A percentile compares a stretch with the other conserved stretches of the same genome.
phyloP scores from a whole-genome alignment of 495 filamentous ascomycete species.

The Hypoxylon fuscum region DNA sequence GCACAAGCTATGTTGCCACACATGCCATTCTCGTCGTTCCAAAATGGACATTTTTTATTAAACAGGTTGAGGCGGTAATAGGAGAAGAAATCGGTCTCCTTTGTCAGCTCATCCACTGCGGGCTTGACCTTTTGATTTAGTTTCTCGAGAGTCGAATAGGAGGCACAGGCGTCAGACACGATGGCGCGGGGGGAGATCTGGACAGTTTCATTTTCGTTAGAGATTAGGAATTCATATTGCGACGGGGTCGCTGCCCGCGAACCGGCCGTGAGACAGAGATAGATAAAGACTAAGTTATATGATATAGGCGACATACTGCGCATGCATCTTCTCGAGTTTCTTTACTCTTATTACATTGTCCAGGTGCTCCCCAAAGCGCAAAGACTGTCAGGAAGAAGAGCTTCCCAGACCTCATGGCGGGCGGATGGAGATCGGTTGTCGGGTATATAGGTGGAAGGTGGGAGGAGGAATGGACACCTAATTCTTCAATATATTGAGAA shows the following conservation, averaged over 20 bases:
- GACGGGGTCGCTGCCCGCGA: constrained; percentile 34
- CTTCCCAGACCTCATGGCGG: constrained; percentile 70
- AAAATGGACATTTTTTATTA: constrained; percentile 94
- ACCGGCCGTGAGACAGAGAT: constrained; percentile 29
- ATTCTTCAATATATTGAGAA: constrained; percentile 36
- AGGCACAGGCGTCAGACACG: constrained; percentile 89
- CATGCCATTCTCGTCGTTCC: constrained; percentile 91
- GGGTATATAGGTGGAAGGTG: constrained; percentile 30
- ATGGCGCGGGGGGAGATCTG: constrained; percentile 66
- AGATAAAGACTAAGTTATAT: constrained; percentile 35
- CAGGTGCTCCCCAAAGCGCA: constrained; percentile 68
- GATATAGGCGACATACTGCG: constrained; percentile 53
- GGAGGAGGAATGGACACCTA: constrained; percentile 17
- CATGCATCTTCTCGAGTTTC: constrained; percentile 53
- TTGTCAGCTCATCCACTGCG: constrained; percentile 81
- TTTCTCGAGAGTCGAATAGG: constrained; percentile 85
- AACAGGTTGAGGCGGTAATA: constrained; percentile 98
- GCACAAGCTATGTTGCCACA: constrained; percentile 98
- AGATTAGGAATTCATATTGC: constrained; percentile 36
- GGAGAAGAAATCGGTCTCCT: constrained; percentile 94
- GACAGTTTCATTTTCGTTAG: constrained; percentile 50
- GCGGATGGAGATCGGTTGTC: constrained; percentile 25
- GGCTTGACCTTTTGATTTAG: constrained; percentile 82
- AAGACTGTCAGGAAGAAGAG: constrained; percentile 82
- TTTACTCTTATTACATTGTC: constrained; percentile 49